These are phyloP conservation scores for Globisporangium abappressorium DNA, from an alignment of 352 stramenopile genomes.

Conservation along the genomic window DNA sequence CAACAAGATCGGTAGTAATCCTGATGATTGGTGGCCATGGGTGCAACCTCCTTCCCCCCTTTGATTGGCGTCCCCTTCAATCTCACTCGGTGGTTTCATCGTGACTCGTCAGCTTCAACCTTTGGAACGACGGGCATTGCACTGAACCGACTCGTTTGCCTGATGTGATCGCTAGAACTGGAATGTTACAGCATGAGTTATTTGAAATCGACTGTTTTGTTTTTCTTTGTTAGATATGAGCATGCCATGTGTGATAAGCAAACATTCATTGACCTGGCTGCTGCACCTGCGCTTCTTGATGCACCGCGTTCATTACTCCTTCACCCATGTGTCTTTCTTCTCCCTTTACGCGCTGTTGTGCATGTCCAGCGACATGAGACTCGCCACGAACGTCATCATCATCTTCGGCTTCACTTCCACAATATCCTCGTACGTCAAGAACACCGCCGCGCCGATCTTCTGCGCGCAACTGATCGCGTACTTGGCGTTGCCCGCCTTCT, in stretches of 20 bases:
- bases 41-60: no score
- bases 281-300: background rate
- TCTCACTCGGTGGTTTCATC: background rate
- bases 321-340: no score
- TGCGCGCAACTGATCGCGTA: slow-evolving; percentile 92
- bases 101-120: background rate
- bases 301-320: background rate
- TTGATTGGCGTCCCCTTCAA: no score
- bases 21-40: no score
- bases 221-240: background rate
- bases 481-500: slow-evolving; percentile 90
- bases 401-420: slow-evolving; percentile 93
- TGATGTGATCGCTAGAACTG: background rate
- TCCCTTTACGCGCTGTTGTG: slow-evolving; percentile 32
- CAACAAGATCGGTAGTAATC: no score
- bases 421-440: slow-evolving; percentile 93
- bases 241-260: background rate
- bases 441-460: slow-evolving; percentile 92
- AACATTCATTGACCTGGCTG: background rate
- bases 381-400: slow-evolving; percentile 89
- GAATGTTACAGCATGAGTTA: background rate
- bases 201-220: background rate
- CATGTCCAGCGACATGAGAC: slow-evolving; percentile 82
- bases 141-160: background rate
- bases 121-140: background rate